Conservation (phyloP, 2,329 filamentous ascomycete genomes). For the Aspergillus melleus region DNA sequence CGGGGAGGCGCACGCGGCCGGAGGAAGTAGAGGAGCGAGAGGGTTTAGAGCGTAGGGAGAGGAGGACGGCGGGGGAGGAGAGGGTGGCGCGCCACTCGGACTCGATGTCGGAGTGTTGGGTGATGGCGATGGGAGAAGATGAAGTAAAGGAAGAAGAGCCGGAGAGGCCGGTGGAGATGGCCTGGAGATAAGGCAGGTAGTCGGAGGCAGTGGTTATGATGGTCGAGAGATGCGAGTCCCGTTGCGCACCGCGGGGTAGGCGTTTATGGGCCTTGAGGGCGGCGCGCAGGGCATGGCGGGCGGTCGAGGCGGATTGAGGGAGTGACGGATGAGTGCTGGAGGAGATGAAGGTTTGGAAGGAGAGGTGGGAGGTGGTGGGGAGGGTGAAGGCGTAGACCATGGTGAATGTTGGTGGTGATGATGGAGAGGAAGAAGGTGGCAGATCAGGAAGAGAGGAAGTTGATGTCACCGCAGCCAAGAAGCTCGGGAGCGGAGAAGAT, state of each 20-base stretch:
- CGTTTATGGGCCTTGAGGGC: conserved; percentile 87
- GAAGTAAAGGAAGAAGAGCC: conserved; percentile 45
- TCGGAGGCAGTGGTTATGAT: conserved; percentile 69
- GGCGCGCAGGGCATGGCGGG: conserved; percentile 79
- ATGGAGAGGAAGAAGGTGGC: background rate
- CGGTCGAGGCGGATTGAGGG: conserved; percentile 76
- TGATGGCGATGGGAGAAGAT: conserved; percentile 64
- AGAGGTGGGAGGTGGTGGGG: conserved; percentile 84
- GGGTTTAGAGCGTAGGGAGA: conserved; percentile 32
- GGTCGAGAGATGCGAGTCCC: conserved; percentile 67
- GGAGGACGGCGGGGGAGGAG: conserved; percentile 49
- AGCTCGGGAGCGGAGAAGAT: background rate
- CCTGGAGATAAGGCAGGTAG: conserved; percentile 82
- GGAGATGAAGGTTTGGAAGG: conserved; percentile 73
- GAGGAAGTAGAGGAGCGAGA: conserved; percentile 44
- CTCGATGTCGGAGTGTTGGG: conserved; percentile 67
- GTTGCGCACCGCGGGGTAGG: conserved; percentile 66
- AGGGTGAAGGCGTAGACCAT: conserved; percentile 92
- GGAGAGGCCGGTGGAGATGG: conserved; percentile 71
- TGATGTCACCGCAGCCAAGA: conserved; percentile 20
- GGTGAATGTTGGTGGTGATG: conserved; percentile 16
- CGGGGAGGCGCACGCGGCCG: conserved; percentile 66
- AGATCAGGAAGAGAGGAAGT: conserved; percentile 13
- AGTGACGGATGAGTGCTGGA: conserved; percentile 87
- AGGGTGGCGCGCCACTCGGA: conserved; percentile 81